Evolutionary conservation across 148 eudicot genomes (phyloP), one percentile per base, ranked within the genome.

Genomic region (Drosera capensis): DNA sequence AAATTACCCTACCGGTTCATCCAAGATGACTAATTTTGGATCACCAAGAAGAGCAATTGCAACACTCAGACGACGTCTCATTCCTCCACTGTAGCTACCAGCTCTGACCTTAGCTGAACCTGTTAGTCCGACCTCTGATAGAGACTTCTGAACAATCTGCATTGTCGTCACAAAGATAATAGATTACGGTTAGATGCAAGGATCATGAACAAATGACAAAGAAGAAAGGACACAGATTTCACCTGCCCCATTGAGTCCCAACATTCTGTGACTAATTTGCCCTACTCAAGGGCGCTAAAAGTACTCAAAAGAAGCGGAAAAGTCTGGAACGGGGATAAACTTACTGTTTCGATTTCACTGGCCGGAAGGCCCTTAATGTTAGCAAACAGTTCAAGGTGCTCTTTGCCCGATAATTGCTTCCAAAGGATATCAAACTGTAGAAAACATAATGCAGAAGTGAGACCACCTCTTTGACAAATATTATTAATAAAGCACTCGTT

Each of bases 41-140:
- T 87, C 80, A 52, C 88, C 94, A 57, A 87, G 70, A 22, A 82
- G 80, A 45, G 94, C 78, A 28, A 81, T 70, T 49, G 94, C 94
- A 58, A 87, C 74, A 68, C 94, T 87, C n/a, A 82, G 96, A n/a
- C 94, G 88, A 15, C 96, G 94, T 63, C 60, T 87, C 94, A 82
- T 87, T 68, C 94, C 96, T 54, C 96, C 94, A 46, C 94, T 87
- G 55, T 82, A 87, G 62, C 82, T 82, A 20, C 82, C 60, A 16
- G 81, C 64, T 74, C 94, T 76, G 45, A 68, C 67, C 59, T 53
- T 70, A 17, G 88, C 85, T 43, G 80, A 57, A 50, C 75, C 71
- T 23, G 67, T 54, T 19, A 87, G 75, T 43, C 60, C 67, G 15
- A 79, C 96, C 63, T 82, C 94, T 48, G 71, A 71, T 51, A 87